Evolutionary conservation across 2,329 filamentous ascomycete genomes (phyloP).

Genomic region (Cordyceps pruinosa): DNA sequence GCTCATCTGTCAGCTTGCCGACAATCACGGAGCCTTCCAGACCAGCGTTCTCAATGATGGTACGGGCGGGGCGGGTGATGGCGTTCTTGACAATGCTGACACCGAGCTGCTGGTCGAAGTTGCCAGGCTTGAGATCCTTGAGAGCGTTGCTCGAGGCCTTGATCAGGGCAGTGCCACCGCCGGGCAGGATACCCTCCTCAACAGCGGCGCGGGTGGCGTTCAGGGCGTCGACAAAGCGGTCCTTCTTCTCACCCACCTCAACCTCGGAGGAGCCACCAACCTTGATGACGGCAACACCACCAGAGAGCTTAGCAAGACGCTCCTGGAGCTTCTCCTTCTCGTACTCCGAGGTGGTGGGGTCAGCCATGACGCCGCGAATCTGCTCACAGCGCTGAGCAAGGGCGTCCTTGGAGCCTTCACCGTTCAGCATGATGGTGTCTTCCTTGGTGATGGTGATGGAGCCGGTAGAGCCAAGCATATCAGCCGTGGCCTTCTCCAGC

Average conservation of each 20-base stretch:
- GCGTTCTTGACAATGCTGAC: constrained; percentile 96
- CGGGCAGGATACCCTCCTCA: constrained; percentile 97
- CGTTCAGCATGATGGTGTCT: constrained; percentile 97
- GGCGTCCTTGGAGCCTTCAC: constrained; percentile 87
- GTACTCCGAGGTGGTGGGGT: constrained; percentile 93
- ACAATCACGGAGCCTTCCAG: constrained; percentile 93
- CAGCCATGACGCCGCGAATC: constrained; percentile 93
- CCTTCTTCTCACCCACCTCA: constrained; percentile 99
- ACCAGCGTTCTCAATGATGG: constrained; percentile 96
- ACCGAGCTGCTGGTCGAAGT: constrained; percentile 99
- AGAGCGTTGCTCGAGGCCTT: constrained; percentile 93
- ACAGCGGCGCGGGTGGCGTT: constrained; percentile 97
- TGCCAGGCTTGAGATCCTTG: constrained; percentile 72
- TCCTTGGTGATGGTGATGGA: constrained; percentile 99
- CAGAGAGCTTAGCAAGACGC: constrained; percentile 97
- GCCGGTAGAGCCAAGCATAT: constrained; percentile 94
- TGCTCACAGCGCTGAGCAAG: constrained; percentile 97
- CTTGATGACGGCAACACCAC: constrained; percentile 98
- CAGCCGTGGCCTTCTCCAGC: constrained; percentile 93
- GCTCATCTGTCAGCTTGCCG: constrained; percentile 96
- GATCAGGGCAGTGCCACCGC: constrained; percentile 94
- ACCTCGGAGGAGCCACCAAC: constrained; percentile 96
- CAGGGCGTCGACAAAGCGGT: constrained; percentile 95
- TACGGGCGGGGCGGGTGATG: constrained; percentile 90
- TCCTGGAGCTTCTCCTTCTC: constrained; percentile 99